phyloP scores from a whole-genome alignment of 768 basidiomycete species.

The Russula lepida region DNA sequence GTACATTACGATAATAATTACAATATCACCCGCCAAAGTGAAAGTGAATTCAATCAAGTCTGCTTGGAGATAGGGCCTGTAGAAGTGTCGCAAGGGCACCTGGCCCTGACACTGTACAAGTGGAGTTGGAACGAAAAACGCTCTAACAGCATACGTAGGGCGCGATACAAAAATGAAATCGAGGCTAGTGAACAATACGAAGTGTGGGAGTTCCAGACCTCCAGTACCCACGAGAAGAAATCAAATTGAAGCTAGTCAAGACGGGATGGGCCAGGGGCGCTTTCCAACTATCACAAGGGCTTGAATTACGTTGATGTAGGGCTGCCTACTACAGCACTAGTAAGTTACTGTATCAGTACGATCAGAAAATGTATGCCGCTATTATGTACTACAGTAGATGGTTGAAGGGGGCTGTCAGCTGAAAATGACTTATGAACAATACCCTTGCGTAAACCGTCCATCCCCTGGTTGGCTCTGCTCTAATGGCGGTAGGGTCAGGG shows the following conservation, averaged over 20 bases:
- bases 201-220: neutral
- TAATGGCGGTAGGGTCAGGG: neutral
- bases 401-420: neutral
- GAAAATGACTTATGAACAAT: neutral
- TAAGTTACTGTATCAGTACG: neutral
- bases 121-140: neutral
- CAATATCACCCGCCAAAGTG: neutral
- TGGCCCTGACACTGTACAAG: neutral
- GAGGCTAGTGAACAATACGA: neutral
- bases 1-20: neutral
- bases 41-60: neutral
- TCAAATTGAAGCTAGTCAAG: too few relatives aligned
- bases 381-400: neutral
- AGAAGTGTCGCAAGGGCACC: neutral
- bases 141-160: neutral
- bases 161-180: neutral
- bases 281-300: neutral
- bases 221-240: too few relatives aligned
- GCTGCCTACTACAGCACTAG: neutral
- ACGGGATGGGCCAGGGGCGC: too few relatives aligned
- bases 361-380: neutral
- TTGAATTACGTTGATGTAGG: conserved; percentile 1
- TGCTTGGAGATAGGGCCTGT: neutral
- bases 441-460: neutral
- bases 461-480: neutral